Base-by-base conservation (phyloP, 805 yeast genomes). In the Clavispora fructus region DNA sequence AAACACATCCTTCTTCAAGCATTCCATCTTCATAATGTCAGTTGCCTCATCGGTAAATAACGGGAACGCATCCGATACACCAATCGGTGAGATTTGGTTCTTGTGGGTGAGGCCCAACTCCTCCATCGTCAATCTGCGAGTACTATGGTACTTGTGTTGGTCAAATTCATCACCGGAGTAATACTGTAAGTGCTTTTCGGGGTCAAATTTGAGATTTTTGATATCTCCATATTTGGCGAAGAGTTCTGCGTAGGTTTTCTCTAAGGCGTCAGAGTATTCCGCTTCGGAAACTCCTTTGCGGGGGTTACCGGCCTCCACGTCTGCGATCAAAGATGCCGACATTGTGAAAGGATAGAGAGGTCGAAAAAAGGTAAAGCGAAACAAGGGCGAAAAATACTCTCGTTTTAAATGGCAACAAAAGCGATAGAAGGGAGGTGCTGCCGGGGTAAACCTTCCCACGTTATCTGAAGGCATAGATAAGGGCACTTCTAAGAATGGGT, bases 41-140 rank as follows among this genome's bases (percentile, higher is more conserved):
- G 78, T 65, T 2, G 85, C 84, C 53, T 80, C 84, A 28, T 77
- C 77, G 1, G 83, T 78, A 62, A 80, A 80, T 40, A 80, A 65
- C 4, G 82, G 82, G 60, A 80, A 80, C 1, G 85, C 83, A 45
- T 75, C 81, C 44, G 77, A 67, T 19, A 77, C 84, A 16, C 82
- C 86, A 53, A 79, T 68, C 3, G 72, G 73, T 19, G 80, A 71
- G 44, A 80, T 76, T 57, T 78, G 82, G 47, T 68, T 63, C 37
- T 69, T 68, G 51, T 65, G 60, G 37, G 71, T 55, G 46, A 73
- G 60, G 0, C 79, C 80, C 46, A 80, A 65, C 48, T 80, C 83
- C 40, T 65, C 73, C 73, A 79, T 70, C 3, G 74, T 68, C 41
- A 68, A 60, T 42, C 60, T 62, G 47, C 68, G 62, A 19, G 73